Percentiles rank a stretch among this genome's conserved stretches.
These are phyloP conservation scores for Venustampulla echinocandica DNA, from an alignment of 495 filamentous ascomycete species.

Conservation along the genomic window DNA sequence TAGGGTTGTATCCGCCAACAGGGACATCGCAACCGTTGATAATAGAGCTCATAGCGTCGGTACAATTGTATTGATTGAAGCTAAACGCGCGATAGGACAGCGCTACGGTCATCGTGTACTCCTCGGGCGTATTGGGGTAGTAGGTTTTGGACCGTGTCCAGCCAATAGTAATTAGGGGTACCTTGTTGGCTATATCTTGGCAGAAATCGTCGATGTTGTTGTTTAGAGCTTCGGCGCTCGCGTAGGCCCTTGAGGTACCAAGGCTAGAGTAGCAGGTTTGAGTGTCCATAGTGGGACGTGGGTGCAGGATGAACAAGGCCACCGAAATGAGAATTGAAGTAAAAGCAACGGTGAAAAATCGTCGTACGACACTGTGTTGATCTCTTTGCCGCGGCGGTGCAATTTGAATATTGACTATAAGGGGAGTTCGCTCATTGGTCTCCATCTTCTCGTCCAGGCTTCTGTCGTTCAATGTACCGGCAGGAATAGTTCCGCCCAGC, in stretches of 20 bases:
- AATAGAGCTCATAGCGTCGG: constrained; percentile 2
- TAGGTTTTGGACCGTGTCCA: constrained; percentile 3
- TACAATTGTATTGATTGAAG: constrained; percentile 7
- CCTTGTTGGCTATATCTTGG: constrained; percentile 6
- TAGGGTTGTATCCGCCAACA: constrained; percentile 2
- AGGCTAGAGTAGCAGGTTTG: constrained; percentile 9
- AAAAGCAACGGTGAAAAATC: constrained; percentile 7
- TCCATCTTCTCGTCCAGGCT: constrained; percentile 1
- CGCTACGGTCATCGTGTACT: constrained; percentile 4
- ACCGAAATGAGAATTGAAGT: constrained; percentile 7
- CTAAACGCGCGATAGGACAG: not conserved
- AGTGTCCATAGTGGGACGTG: constrained; percentile 1
- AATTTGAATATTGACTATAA: not conserved
- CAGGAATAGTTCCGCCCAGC: constrained; percentile 4
- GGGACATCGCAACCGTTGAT: constrained; percentile 5
- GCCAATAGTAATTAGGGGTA: constrained; percentile 1
- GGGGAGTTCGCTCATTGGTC: constrained; percentile 7
- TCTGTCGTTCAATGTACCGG: constrained; percentile 2
- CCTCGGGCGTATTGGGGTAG: constrained; percentile 3
- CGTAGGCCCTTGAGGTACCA: constrained; percentile 8
- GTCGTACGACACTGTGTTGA: constrained; percentile 1
- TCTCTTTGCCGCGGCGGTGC: not conserved
- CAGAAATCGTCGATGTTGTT: constrained; percentile 6
- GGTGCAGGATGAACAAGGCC: constrained; percentile 3
- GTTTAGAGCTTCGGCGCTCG: constrained; percentile 6